Evolutionary conservation across 1,139 yeast genomes (phyloP).

Genomic region (Candida pseudoviswanathii): DNA sequence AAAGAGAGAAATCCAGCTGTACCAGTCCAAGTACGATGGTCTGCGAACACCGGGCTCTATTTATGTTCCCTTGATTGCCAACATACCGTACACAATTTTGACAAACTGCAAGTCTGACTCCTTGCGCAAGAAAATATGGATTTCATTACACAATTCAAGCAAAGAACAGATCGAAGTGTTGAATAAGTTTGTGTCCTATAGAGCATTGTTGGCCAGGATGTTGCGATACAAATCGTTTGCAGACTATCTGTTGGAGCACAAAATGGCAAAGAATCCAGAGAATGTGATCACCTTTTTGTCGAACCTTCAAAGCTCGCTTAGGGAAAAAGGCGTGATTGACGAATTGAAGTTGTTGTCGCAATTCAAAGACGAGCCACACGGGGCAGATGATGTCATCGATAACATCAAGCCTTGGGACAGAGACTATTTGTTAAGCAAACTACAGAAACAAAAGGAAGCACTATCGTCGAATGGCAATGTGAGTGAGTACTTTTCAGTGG

Average conservation of each 20-base stretch:
- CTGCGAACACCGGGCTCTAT: conserved; percentile 14
- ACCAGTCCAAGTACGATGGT: conserved; percentile 26
- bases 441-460: conserved; percentile 18
- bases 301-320: conserved; percentile 50
- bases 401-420: conserved; percentile 88
- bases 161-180: conserved; percentile 61
- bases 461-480: conserved; percentile 35
- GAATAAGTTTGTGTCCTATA: conserved; percentile 58
- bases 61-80: conserved; percentile 66
- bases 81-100: conserved; percentile 66
- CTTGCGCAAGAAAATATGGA: conserved; percentile 73
- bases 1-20: conserved; percentile 28
- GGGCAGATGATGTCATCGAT: conserved; percentile 44
- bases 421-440: conserved; percentile 55
- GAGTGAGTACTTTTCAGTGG: conserved; percentile 74
- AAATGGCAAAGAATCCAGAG: conserved; percentile 84
- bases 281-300: conserved; percentile 71
- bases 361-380: conserved; percentile 28
- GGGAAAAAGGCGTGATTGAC: conserved; percentile 55
- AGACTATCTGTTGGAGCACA: conserved; percentile 81
- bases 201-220: conserved; percentile 73
- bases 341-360: conserved; percentile 55
- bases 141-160: conserved; percentile 63
- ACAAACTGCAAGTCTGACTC: conserved; percentile 58
- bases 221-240: conserved; percentile 75